Percentiles rank a stretch among this genome's conserved stretches.
Evolutionary conservation across 1,139 yeast genomes (phyloP).

Genomic region (Magnusiomyces clavatus): DNA sequence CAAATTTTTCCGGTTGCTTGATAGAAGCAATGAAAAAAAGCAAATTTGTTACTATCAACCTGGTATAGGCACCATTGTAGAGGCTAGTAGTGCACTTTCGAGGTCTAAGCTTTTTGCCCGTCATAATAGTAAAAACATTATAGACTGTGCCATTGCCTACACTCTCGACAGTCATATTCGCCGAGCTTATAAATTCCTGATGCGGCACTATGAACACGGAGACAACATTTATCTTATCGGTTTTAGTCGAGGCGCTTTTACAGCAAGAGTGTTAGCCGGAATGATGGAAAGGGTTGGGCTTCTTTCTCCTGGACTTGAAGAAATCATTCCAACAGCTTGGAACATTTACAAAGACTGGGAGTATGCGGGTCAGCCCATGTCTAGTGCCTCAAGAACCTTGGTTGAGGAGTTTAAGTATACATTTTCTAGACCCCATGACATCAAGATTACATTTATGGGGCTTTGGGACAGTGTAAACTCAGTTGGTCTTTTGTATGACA

Average conservation of each 20-base stretch:
- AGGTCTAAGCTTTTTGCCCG: slow-evolving; percentile 22
- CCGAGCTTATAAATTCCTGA: slow-evolving; percentile 47
- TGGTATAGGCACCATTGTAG: slow-evolving; percentile 50
- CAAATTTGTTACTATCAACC: slow-evolving; percentile 61
- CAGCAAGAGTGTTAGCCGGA: slow-evolving; percentile 54
- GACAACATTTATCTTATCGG: slow-evolving; percentile 53
- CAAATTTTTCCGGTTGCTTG: slow-evolving; percentile 45
- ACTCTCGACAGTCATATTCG: slow-evolving; percentile 48
- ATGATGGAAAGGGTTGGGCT: slow-evolving; percentile 58
- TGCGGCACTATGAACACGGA: slow-evolving; percentile 41
- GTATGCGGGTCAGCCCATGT: slow-evolving; percentile 41
- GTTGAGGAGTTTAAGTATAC: slow-evolving; percentile 35
- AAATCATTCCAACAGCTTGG: slow-evolving; percentile 53
- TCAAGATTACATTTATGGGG: slow-evolving; percentile 50
- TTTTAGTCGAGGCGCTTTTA: slow-evolving; percentile 58
- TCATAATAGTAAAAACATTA: slow-evolving; percentile 21
- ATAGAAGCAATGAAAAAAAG: slow-evolving; percentile 32
- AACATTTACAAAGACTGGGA: slow-evolving; percentile 55
- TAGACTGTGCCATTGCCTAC: slow-evolving; percentile 49
- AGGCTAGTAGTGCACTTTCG: slow-evolving; percentile 29
- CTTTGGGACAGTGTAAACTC: slow-evolving; percentile 62
- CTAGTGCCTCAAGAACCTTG: slow-evolving; percentile 36
- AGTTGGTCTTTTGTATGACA: slow-evolving; percentile 49
- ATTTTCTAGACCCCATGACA: slow-evolving; percentile 17
- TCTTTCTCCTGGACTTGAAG: slow-evolving; percentile 45